Evolutionary conservation across 306 rosid species (phyloP), one percentile per base, ranked within the genome.

Genomic region (Lotus japonicus): DNA sequence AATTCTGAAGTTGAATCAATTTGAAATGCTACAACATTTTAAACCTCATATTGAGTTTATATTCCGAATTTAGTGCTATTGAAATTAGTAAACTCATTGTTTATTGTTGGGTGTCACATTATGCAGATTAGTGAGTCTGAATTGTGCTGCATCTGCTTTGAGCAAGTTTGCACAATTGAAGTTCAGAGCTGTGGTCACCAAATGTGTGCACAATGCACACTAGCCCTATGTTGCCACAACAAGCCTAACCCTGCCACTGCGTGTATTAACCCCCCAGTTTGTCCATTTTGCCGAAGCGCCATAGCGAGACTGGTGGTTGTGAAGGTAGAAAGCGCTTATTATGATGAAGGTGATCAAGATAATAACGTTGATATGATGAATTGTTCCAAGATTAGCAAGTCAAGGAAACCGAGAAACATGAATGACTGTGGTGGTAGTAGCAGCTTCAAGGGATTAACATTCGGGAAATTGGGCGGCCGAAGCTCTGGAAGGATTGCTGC

Each of bases 181-280:
- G 96, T 95, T 58, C 89, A 88, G 21, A 74, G 77, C 62, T 95
- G 99, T 67, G 96, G 96, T n/a, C 97, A 94, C 75, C 97, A 90
- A 63, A 94, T 94, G 99, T 94, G 99, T 81, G 97, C 99, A 15
- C 96, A 94, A 51, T 94, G 99, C 83, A 88, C 92, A 49, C 77
- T 95, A 74, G 87, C 95, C 73, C 91, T 95, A 11, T 95, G 97
- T 78, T 91, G 97, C 88, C 88, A 95, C 85, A 95, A 87, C 80
- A 90, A 95, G 73, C 97, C 99, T 0, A 87, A 95, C 80, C 96
- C 97, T 0, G 43, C 85, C 11, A 94, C 99, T 0, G 71, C 91
- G 3, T 77, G 77, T 68, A 68, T 87, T 8, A 94, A 74, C 6
- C 90, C 97, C 1, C 99, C 96, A 0, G 99, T 90, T 28, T 94